These are phyloP conservation scores for Pyrenopolyporus hunteri DNA, from an alignment of 495 filamentous ascomycete genomes.

Conservation along the genomic window DNA sequence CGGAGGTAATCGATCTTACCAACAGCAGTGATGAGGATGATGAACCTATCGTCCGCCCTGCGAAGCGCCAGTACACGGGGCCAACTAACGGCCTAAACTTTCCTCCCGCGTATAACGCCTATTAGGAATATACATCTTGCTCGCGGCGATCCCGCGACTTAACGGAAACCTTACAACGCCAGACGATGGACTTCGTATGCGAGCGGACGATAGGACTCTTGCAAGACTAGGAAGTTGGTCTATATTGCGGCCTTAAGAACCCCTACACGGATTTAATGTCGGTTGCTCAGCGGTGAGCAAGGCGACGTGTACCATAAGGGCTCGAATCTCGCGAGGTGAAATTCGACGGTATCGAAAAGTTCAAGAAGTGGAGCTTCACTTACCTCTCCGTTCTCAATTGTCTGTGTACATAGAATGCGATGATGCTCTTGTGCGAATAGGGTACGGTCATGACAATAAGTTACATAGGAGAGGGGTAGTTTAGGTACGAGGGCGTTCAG, in stretches of 20 bases:
- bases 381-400: not conserved
- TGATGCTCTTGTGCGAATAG: not conserved
- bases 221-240: not conserved
- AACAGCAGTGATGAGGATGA: slow-evolving; percentile 78
- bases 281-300: not conserved
- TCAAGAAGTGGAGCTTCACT: not conserved
- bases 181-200: not conserved
- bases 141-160: not conserved
- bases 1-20: slow-evolving; percentile 80
- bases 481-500: slow-evolving; percentile 23
- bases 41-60: slow-evolving; percentile 57
- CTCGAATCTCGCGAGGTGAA: not conserved
- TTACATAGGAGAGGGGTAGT: not conserved
- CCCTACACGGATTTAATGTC: not conserved
- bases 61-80: slow-evolving; percentile 59
- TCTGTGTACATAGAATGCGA: slow-evolving; percentile 31
- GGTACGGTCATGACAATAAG: slow-evolving; percentile 1
- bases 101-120: slow-evolving; percentile 1
- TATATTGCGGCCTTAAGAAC: not conserved
- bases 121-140: slow-evolving; percentile 5
- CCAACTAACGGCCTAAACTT: slow-evolving; percentile 7
- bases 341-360: not conserved
- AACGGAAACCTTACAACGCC: not conserved
- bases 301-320: not conserved
- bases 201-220: not conserved